Evolutionary conservation across 768 basidiomycete genomes (phyloP), one percentile per base, ranked within the genome.

Genomic region (Russula abietina): DNA sequence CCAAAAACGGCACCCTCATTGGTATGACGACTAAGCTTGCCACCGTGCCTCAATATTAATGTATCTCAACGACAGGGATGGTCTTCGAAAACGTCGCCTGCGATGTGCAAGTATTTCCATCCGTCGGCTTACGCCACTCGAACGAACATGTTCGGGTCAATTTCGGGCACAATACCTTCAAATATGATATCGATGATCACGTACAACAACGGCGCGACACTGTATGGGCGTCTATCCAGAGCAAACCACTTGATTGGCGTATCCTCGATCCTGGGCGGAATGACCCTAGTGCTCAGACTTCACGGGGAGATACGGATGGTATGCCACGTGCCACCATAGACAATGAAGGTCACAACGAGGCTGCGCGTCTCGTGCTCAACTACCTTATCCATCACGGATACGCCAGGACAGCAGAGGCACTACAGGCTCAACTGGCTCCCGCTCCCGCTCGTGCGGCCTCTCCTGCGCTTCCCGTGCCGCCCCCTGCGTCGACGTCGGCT

Each of bases 301-400:
- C 70, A 16, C 36, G 36, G 54, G 56, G 50, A 24, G 70, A 76
- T 38, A 73, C 79, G 14, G 81, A 85, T 32, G 81, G 82, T 55
- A 77, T 81, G 55, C 22, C 46, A 30, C 57, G 45, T 48, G 45
- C 49, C 32, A 85, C 84, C 71, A 74, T 75, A 28, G 81, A 85
- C 12, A 52, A 66, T 22, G 65, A 63, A 22, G 65, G 55, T 32
- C 65, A 54, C 43, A 59, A 66, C 46, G 61, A 66, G 22, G 79
- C 92, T 24, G 86, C 87, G 55, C 81, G 85, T 32, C 83, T 97
- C 24, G 86, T 95, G 11, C 71, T 88, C 43, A 82, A 86, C 26
- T 94, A 94, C 71, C 81, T 97, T 38, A 79, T 85, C 2, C 93
- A 95, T 72, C 87, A 93, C 67, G 93, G 93, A 10, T 93, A 92